Conservation (phyloP, 2,329 filamentous ascomycete genomes). For the Microdochium trichocladiopsis region DNA sequence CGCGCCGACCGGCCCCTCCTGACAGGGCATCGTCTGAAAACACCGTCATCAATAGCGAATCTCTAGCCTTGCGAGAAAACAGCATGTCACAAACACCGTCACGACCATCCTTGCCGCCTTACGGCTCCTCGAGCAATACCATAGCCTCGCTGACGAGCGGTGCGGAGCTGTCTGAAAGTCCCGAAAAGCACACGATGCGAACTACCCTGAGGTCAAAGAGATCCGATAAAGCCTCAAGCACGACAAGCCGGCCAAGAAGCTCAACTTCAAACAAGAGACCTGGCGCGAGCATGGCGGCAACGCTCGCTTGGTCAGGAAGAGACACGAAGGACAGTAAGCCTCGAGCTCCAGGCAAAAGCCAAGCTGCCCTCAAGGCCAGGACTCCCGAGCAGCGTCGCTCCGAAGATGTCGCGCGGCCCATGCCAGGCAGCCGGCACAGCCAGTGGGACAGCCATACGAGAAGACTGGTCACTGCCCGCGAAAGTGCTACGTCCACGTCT, state of each 20-base stretch:
- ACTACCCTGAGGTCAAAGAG: constrained; percentile 50
- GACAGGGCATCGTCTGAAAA: constrained; percentile 44
- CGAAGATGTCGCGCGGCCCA: constrained; percentile 18
- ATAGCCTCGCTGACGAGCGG: constrained; percentile 19
- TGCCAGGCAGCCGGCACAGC: constrained; percentile 20
- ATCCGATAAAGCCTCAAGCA: constrained; percentile 32
- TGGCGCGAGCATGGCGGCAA: constrained; percentile 56
- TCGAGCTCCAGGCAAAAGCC: neutral
- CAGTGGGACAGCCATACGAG: constrained; percentile 51
- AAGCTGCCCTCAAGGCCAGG: neutral
- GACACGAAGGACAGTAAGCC: constrained; percentile 27
- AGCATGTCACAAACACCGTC: constrained; percentile 17
- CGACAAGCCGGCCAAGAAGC: constrained; percentile 27
- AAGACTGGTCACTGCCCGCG: constrained; percentile 35
- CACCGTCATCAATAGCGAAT: constrained; percentile 27
- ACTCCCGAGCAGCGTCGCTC: constrained; percentile 21
- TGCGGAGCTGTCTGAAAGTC: constrained; percentile 43
- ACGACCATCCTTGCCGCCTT: constrained; percentile 20
- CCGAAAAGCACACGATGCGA: constrained; percentile 55
- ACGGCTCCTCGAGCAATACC: constrained; percentile 15
- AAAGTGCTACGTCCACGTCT: constrained; percentile 16
- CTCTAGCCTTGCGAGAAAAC: constrained; percentile 11
- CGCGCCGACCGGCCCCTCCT: constrained; percentile 51
- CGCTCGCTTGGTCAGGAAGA: constrained; percentile 51
- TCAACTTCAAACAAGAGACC: constrained; percentile 38